A percentile compares a stretch with the other conserved stretches of the same genome.
phyloP scores from a whole-genome alignment of 495 filamentous ascomycete genomes.

The Penicillium samsonianum region DNA sequence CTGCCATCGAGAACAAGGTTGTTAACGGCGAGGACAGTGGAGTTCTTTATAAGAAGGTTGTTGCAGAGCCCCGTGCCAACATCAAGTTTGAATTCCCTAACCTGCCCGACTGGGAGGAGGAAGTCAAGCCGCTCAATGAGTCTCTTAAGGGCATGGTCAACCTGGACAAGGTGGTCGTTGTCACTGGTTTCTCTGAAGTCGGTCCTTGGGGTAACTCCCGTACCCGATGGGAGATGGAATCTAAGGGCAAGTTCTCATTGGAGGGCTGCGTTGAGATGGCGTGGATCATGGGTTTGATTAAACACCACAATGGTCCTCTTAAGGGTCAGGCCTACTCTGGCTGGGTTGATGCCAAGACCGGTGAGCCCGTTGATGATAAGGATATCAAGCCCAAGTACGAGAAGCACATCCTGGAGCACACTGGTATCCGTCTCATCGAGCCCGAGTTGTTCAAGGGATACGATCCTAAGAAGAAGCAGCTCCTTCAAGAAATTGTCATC shows the following conservation, averaged over 20 bases:
- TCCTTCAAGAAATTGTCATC: constrained; percentile 96
- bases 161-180: constrained; percentile 94
- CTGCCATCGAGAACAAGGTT: constrained; percentile 93
- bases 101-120: constrained; percentile 86
- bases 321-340: constrained; percentile 96
- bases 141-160: constrained; percentile 97
- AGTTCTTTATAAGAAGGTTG: constrained; percentile 89
- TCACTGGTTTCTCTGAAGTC: constrained; percentile 95
- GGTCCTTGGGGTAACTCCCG: constrained; percentile 98
- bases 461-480: constrained; percentile 96
- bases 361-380: constrained; percentile 96
- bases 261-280: constrained; percentile 99
- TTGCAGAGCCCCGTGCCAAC: constrained; percentile 92
- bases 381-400: constrained; percentile 97
- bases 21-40: constrained; percentile 93
- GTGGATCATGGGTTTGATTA: constrained; percentile 99
- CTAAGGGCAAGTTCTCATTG: constrained; percentile 91
- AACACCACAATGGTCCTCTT: constrained; percentile 96
- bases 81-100: constrained; percentile 94
- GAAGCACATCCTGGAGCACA: constrained; percentile 93
- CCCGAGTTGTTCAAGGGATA: constrained; percentile 97
- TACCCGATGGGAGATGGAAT: constrained; percentile 99
- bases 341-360: constrained; percentile 93
- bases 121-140: constrained; percentile 83
- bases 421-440: constrained; percentile 96